phyloP scores from a whole-genome alignment of 2,329 filamentous ascomycete genomes.

The Aspergillus bombycis region DNA sequence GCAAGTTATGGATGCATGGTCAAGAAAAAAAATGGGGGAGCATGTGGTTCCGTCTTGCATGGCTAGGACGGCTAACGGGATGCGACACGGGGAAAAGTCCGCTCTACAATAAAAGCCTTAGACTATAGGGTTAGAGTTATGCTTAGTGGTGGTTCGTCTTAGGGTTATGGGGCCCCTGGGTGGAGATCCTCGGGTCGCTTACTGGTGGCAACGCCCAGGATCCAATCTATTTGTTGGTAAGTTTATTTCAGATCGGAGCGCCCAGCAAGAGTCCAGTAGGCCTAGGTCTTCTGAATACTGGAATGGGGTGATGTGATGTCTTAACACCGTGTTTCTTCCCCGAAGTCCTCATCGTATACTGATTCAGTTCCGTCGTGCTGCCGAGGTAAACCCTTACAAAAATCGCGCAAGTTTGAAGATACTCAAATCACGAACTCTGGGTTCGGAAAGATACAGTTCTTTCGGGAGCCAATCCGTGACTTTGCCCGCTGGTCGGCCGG shows the following conservation, averaged over 20 bases:
- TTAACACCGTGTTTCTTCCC: not conserved
- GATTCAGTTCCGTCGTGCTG: not conserved
- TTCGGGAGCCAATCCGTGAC: constrained; percentile 16
- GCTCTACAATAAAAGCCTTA: not conserved
- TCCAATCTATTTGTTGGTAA: not conserved
- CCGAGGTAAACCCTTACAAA: not conserved
- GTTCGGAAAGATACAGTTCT: constrained; percentile 8
- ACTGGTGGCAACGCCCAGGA: not conserved
- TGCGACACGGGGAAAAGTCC: constrained; percentile 1
- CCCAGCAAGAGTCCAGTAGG: not conserved
- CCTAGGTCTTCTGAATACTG: not conserved
- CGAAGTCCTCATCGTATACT: not conserved
- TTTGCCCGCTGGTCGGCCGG: constrained; percentile 13
- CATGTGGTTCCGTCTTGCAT: not conserved
- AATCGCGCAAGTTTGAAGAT: constrained; percentile 10
- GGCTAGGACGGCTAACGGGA: not conserved
- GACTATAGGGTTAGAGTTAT: constrained; percentile 4
- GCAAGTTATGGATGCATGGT: not conserved
- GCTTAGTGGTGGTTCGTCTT: constrained; percentile 1
- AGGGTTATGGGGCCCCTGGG: not conserved
- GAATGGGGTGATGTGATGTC: constrained; percentile 4
- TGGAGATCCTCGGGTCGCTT: constrained; percentile 3
- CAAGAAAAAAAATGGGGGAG: not conserved
- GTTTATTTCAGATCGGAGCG: not conserved
- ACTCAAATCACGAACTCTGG: not conserved